phyloP scores from a whole-genome alignment of 2,329 filamentous ascomycete species.

The Didymella lethalis region DNA sequence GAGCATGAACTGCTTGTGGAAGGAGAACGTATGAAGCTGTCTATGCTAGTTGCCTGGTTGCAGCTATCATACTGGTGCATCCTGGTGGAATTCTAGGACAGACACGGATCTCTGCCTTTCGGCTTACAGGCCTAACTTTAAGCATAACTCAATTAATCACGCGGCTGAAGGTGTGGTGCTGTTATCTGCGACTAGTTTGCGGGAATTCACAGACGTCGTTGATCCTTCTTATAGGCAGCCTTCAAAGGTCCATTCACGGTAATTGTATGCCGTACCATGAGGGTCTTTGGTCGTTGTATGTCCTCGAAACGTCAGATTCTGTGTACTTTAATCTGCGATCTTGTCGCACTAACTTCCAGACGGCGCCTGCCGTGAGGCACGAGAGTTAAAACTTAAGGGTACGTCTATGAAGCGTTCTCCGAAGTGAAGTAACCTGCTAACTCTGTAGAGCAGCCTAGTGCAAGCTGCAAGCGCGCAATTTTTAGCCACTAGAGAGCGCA shows the following conservation, averaged over 20 bases:
- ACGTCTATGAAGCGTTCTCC: background rate
- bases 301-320: background rate
- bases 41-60: background rate
- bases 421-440: background rate
- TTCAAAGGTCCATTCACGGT: background rate
- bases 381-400: background rate
- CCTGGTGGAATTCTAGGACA: background rate
- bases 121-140: background rate
- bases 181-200: background rate
- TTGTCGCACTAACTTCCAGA: background rate
- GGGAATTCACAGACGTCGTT: background rate
- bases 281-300: background rate
- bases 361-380: background rate
- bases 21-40: background rate
- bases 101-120: background rate
- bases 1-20: background rate
- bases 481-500: background rate
- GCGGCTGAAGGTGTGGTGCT: background rate
- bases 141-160: background rate
- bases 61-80: background rate
- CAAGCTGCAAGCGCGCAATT: background rate
- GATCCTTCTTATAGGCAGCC: background rate
- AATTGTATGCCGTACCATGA: background rate
- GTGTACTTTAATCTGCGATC: background rate
- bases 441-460: background rate